These are phyloP conservation scores for Cylindrotheca fusiformis DNA, from an alignment of 108 stramenopile species.

Conservation along the genomic window DNA sequence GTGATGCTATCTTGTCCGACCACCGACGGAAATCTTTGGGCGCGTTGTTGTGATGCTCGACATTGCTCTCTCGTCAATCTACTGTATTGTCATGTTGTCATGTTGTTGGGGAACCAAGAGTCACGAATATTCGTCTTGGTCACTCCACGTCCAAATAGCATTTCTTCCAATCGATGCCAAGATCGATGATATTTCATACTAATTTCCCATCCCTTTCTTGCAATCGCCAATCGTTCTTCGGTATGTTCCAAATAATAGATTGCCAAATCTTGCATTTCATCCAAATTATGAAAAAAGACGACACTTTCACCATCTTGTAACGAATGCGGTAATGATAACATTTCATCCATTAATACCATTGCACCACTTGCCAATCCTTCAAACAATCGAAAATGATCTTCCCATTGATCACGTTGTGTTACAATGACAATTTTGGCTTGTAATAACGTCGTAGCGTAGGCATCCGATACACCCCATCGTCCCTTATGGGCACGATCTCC, in stretches of 20 bases:
- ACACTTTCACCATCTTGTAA: constrained; percentile 27
- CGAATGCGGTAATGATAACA: constrained; percentile 31
- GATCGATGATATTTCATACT: constrained; percentile 50
- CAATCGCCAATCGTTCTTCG: constrained; percentile 39
- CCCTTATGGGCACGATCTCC: constrained; percentile 13
- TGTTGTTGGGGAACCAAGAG: too few relatives aligned
- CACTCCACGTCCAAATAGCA: constrained; percentile 37
- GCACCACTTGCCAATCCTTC: constrained; percentile 52
- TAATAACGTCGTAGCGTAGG: constrained; percentile 26
- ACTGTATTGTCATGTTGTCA: too few relatives aligned
- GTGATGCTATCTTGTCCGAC: too few relatives aligned
- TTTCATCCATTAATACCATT: constrained; percentile 40
- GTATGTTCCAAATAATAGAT: constrained; percentile 39
- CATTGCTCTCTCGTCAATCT: too few relatives aligned
- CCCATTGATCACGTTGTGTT: constrained; percentile 57
- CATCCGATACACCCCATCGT: constrained; percentile 2
- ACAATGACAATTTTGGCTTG: constrained; percentile 51
- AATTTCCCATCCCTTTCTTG: constrained; percentile 34
- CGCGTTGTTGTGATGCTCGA: too few relatives aligned
- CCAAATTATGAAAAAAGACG: constrained; percentile 34
- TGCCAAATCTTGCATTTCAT: constrained; percentile 18
- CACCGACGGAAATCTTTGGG: too few relatives aligned
- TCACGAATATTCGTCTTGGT: too few relatives aligned
- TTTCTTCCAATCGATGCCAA: constrained; percentile 53
- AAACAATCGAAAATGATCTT: constrained; percentile 56